Evolutionary conservation across 345 rosid species (phyloP).

Genomic region (Hevea brasiliensis): DNA sequence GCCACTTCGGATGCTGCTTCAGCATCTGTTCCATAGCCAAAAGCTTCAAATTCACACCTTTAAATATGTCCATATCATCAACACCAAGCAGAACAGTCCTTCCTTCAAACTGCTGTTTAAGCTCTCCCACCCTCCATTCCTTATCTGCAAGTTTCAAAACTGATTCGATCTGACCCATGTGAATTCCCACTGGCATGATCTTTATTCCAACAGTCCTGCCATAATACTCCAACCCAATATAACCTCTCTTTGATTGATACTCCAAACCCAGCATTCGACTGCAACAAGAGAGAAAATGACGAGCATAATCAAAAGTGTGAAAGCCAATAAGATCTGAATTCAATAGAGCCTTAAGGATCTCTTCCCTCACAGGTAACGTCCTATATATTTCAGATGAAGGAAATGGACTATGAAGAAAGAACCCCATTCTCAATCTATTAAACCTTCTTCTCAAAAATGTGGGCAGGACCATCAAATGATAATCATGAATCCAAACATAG

Average conservation of each 20-base stretch:
- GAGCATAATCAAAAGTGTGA: conserved; percentile 94
- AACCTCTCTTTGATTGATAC: conserved; percentile 75
- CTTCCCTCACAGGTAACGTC: conserved; percentile 75
- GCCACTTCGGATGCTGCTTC: conserved; percentile 71
- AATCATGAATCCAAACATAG: conserved; percentile 77
- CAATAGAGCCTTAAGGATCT: conserved; percentile 68
- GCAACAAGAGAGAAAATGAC: conserved; percentile 81
- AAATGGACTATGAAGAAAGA: conserved; percentile 74
- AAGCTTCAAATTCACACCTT: conserved; percentile 70
- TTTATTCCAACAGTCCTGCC: conserved; percentile 79
- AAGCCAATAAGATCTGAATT: conserved; percentile 74
- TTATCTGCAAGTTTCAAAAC: conserved; percentile 64
- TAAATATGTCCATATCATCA: conserved; percentile 83
- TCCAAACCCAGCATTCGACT: conserved; percentile 73
- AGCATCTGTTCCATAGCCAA: conserved; percentile 78
- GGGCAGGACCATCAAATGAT: conserved; percentile 81
- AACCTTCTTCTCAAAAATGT: conserved; percentile 68
- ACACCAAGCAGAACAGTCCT: conserved; percentile 70
- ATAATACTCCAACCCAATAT: conserved; percentile 71
- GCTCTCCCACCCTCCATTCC: conserved; percentile 71
- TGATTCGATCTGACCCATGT: conserved; percentile 71
- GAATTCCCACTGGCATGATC: conserved; percentile 81
- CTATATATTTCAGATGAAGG: conserved; percentile 80
- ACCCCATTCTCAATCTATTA: conserved; percentile 70
- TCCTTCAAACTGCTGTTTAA: conserved; percentile 68